These are phyloP conservation scores for Plasmodium gonderi DNA, from an alignment of 169 alveolate genomes.

Conservation along the genomic window DNA sequence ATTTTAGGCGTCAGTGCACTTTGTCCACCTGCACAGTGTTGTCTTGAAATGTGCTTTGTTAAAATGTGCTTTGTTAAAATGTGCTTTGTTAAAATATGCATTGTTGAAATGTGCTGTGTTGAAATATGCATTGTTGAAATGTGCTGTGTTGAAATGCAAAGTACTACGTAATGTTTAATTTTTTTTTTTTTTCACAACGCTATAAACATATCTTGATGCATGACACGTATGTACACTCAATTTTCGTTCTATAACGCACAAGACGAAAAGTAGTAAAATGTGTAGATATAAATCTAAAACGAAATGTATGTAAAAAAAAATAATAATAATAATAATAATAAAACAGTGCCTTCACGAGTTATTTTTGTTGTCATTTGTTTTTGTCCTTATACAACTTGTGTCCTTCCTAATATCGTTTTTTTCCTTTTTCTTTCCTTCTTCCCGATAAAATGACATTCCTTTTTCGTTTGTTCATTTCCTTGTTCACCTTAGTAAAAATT, in stretches of 20 bases:
- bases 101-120: no score
- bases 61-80: no score
- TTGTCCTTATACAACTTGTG: background rate
- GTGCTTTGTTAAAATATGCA: no score
- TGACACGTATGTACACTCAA: background rate
- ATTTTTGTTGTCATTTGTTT: background rate
- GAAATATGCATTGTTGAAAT: no score
- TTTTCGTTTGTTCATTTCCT: background rate
- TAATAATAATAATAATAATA: no score
- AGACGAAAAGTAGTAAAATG: background rate
- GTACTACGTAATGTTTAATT: background rate
- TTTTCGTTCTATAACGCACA: background rate
- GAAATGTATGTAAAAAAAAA: background rate
- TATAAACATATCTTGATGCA: background rate
- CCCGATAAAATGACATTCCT: background rate
- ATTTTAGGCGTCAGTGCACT: no score
- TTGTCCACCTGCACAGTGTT: no score
- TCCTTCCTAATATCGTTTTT: constrained; percentile 2
- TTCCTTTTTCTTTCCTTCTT: background rate
- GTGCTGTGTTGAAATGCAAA: no score
- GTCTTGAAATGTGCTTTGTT: no score
- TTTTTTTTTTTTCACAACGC: background rate
- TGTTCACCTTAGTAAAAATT: constrained; percentile 13
- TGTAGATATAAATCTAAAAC: background rate
- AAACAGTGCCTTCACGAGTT: background rate